Evolutionary conservation across 1,284 basidiomycete species (phyloP).

Genomic region (Boletus subluridellus): DNA sequence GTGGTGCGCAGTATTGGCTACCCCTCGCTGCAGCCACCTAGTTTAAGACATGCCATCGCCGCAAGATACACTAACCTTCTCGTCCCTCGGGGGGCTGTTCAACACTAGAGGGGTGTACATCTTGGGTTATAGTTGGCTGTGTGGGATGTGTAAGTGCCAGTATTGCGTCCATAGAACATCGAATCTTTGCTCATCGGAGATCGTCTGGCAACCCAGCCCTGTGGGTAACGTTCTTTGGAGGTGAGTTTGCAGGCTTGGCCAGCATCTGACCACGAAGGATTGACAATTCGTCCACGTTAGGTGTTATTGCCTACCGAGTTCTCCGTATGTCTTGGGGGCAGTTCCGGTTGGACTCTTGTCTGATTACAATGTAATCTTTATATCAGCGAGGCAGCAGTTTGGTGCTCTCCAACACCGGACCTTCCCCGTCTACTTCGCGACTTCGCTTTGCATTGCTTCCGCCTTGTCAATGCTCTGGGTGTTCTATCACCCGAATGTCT

Average conservation of each 20-base stretch:
- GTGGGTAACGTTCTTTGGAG: constrained; percentile 66
- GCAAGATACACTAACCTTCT: not conserved
- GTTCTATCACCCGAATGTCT: constrained; percentile 59
- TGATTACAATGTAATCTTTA: not conserved
- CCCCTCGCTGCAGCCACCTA: not conserved
- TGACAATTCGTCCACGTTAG: constrained; percentile 30
- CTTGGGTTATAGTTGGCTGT: constrained; percentile 56
- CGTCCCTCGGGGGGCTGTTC: not conserved
- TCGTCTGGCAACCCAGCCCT: constrained; percentile 42
- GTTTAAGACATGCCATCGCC: not conserved
- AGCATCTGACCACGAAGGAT: not conserved
- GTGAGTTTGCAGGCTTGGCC: not conserved
- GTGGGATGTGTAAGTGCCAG: constrained; percentile 65
- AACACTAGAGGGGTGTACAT: constrained; percentile 21
- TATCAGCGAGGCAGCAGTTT: constrained; percentile 53
- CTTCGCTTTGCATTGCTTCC: constrained; percentile 55
- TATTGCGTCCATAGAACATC: not conserved
- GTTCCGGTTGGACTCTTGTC: not conserved
- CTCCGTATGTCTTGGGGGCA: constrained; percentile 40
- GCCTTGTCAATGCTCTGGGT: constrained; percentile 62
- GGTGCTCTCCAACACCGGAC: constrained; percentile 70
- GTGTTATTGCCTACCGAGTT: constrained; percentile 55
- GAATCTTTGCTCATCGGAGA: not conserved
- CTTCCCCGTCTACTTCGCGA: constrained; percentile 73
- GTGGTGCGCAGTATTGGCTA: no score